Evolutionary conservation across 1,284 basidiomycete genomes (phyloP).

Genomic region (Tylopilus sp.): DNA sequence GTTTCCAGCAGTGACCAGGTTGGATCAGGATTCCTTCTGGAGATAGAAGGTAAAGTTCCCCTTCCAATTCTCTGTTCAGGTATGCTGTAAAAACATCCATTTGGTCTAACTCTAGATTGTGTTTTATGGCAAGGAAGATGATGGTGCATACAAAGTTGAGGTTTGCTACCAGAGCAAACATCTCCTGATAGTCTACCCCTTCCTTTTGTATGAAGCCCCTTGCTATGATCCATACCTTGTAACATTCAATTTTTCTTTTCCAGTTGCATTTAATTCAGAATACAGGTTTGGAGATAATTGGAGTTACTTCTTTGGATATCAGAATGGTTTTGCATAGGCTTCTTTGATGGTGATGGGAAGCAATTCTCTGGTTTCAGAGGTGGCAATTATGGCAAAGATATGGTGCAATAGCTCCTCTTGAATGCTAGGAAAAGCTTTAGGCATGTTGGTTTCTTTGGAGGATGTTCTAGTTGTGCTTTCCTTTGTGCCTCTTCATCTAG

Average conservation of each 20-base stretch:
- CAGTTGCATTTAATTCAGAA: not conserved
- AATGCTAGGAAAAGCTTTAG: not conserved
- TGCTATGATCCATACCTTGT: not conserved
- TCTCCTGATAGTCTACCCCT: not conserved
- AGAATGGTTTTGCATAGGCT: not conserved
- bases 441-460: not conserved
- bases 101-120: not conserved
- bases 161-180: not conserved
- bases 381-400: not conserved
- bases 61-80: not conserved
- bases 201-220: not conserved
- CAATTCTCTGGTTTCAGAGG: not conserved
- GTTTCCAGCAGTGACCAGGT: slow-evolving; percentile 6
- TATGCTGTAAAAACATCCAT: not conserved
- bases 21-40: not conserved
- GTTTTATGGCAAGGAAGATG: not conserved
- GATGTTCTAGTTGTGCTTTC: not conserved
- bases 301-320: too few relatives aligned
- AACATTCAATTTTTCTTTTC: not conserved
- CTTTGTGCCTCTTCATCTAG: not conserved
- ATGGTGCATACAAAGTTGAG: not conserved
- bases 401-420: not conserved
- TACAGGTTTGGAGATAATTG: not conserved
- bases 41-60: not conserved
- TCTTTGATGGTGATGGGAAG: not conserved